phyloP scores from a whole-genome alignment of 2,329 filamentous ascomycete genomes.

The Curvularia lunata region DNA sequence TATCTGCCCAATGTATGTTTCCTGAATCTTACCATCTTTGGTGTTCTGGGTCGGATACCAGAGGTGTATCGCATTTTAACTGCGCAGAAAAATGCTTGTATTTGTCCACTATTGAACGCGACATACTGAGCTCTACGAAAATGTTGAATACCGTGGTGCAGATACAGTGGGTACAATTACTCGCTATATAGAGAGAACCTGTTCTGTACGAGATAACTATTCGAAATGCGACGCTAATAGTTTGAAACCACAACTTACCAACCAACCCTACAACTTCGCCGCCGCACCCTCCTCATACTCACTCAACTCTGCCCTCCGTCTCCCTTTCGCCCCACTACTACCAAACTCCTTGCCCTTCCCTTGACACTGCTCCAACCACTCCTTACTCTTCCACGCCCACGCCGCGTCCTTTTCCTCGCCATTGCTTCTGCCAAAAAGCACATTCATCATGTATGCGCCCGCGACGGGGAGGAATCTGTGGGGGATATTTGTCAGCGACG shows the following conservation, averaged over 20 bases:
- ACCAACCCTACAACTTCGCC: conserved; percentile 8
- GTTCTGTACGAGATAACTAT: too few species aligned
- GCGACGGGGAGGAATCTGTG: conserved; percentile 63
- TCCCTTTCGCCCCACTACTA: conserved; percentile 13
- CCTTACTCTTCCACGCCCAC: conserved; percentile 46
- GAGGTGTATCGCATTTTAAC: too few species aligned
- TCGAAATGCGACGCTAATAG: too few species aligned
- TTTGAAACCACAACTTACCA: not conserved
- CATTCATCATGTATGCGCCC: conserved; percentile 63
- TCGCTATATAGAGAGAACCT: too few species aligned
- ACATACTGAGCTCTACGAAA: too few species aligned
- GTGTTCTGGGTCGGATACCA: too few species aligned
- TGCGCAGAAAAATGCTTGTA: too few species aligned
- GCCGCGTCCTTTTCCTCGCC: conserved; percentile 45
- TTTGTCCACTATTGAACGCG: too few species aligned
- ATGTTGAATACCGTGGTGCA: too few species aligned
- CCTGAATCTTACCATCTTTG: too few species aligned
- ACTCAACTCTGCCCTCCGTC: conserved; percentile 19
- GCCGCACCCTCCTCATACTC: conserved; percentile 17
- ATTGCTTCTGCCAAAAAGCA: conserved; percentile 44
- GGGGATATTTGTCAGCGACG: not conserved
- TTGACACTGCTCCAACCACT: conserved; percentile 21
- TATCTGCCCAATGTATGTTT: too few species aligned
- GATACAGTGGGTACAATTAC: too few species aligned
- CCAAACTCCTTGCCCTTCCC: conserved; percentile 31